Evolutionary conservation across 768 basidiomycete genomes (phyloP), one percentile per base, ranked within the genome.

Genomic region (Boletus subcaerulescens): DNA sequence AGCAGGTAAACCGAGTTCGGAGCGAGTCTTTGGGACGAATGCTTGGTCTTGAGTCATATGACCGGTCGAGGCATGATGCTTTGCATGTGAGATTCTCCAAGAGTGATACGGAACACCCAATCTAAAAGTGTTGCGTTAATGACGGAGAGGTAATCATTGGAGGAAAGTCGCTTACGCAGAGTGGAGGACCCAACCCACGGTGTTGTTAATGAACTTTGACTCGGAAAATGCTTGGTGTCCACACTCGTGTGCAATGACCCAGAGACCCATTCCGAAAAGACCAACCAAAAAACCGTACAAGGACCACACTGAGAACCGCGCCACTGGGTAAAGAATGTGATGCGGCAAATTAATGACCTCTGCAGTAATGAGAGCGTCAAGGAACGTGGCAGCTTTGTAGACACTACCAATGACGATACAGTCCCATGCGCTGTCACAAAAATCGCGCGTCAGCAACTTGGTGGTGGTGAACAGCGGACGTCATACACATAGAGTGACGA

Each of bases 181-280:
- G 73, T 98, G 96, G 32, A 98, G 78, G 55, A 96, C 66, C 88
- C 90, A 96, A 12, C 96, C 96, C 53, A 94, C 90, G 43, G 83
- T 73, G 79, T 98, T 91, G 79, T 98, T 98, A 73, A 97, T 80
- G 35, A 77, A 69, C 77, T 95, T 96, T 49, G 87, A 94, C 60
- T 93, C 86, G 2, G 94, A 98, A 78, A 93, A 99, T 0, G 91
- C 90, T 71, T 96, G 93, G 71, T 99, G 96, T 31, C 96, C 96
- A 63, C 92, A 94, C 73, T 98, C 94, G 68, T 96, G 93, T 44
- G 87, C 94, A 55, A 96, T 76, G 60, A 94, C 88, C 96, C 96
- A 98, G 48, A 98, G 76, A 55, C 96, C 96, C 18, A 94, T 98
- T 7, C 80, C 87, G 56, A 93, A 89, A 29, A 96, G 83, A 51